These are phyloP conservation scores for Lepraria neglecta DNA, from an alignment of 495 filamentous ascomycete species.

Conservation along the genomic window DNA sequence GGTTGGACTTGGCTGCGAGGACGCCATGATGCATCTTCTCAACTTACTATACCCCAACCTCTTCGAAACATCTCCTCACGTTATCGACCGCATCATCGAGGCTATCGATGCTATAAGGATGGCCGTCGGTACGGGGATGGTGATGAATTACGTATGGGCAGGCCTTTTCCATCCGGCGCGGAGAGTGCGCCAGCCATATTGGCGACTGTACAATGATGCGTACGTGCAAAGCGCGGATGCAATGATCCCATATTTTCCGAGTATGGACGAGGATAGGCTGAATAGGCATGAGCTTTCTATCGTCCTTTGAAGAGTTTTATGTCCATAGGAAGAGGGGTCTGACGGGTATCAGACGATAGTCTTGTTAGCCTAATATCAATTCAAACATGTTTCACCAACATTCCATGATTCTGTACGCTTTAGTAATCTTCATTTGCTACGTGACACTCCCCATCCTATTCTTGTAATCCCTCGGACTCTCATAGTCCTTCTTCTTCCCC, in stretches of 20 bases:
- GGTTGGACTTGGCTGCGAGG: constrained; percentile 94
- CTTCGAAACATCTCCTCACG: constrained; percentile 97
- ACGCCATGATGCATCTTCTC: constrained; percentile 95
- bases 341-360: no score
- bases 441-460: constrained; percentile 36
- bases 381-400: no score
- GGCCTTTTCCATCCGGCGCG: constrained; percentile 94
- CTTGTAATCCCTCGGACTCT: constrained; percentile 87
- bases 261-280: constrained; percentile 67
- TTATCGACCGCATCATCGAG: constrained; percentile 95
- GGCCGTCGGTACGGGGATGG: constrained; percentile 81
- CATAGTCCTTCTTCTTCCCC: constrained; percentile 48
- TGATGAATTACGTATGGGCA: constrained; percentile 97
- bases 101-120: constrained; percentile 95
- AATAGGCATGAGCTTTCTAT: constrained; percentile 74
- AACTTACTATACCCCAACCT: constrained; percentile 95
- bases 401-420: no score
- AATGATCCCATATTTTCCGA: constrained; percentile 93
- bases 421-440: background rate
- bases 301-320: constrained; percentile 53
- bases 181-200: constrained; percentile 89
- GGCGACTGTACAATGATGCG: constrained; percentile 93
- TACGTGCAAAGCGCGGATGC: constrained; percentile 90
- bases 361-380: no score
- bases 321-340: background rate